phyloP scores from a whole-genome alignment of 495 filamentous ascomycete species.

The Lophiotrema nucula region DNA sequence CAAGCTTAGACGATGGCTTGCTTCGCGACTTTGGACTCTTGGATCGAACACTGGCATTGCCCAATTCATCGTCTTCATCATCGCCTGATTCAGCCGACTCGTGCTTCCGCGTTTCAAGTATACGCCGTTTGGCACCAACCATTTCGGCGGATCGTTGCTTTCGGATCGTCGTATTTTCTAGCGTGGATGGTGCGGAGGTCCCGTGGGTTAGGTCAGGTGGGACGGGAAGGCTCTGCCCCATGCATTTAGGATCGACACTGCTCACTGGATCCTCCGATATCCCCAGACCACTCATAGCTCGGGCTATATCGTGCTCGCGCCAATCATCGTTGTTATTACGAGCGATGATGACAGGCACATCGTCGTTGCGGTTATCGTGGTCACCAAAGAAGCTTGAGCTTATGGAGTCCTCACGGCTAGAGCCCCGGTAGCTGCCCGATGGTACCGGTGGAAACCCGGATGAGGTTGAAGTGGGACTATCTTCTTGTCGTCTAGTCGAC shows the following conservation, averaged over 20 bases:
- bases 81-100: conserved; percentile 85
- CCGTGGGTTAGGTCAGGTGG: conserved; percentile 52
- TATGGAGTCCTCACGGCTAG: conserved; percentile 81
- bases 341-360: conserved; percentile 72
- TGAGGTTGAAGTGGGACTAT: conserved; percentile 81
- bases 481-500: conserved; percentile 60
- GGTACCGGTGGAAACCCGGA: conserved; percentile 70
- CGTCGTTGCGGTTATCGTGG: conserved; percentile 76
- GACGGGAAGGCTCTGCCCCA: conserved; percentile 37
- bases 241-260: conserved; percentile 30
- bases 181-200: conserved; percentile 64
- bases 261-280: conserved; percentile 55
- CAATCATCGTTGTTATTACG: conserved; percentile 69
- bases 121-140: conserved; percentile 55
- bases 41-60: conserved; percentile 55
- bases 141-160: conserved; percentile 76
- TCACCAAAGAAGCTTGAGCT: conserved; percentile 84
- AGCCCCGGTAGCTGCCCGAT: conserved; percentile 71
- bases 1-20: conserved; percentile 68
- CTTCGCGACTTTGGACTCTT: conserved; percentile 59
- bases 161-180: conserved; percentile 57
- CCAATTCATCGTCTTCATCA: conserved; percentile 89
- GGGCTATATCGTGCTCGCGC: conserved; percentile 46
- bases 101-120: conserved; percentile 66
- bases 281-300: conserved; percentile 64